Percentiles rank a stretch among this genome's conserved stretches.
Conservation (phyloP, 1,284 basidiomycete species). For the Pseudomicrostroma phylloplanum region DNA sequence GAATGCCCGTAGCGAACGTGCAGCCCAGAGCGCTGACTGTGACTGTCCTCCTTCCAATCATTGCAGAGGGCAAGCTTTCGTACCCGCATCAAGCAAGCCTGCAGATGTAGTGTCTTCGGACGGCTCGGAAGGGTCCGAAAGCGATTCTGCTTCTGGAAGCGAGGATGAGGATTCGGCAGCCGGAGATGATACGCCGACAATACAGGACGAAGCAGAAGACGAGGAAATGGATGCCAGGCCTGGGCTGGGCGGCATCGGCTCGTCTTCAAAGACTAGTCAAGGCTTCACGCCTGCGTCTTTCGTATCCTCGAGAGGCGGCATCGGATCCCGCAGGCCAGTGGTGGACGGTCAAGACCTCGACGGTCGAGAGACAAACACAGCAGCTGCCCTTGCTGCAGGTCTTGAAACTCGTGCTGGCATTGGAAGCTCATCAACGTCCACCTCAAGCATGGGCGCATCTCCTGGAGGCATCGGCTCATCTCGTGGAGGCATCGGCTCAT, state of each 20-base stretch:
- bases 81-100: background rate
- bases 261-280: slow-evolving; percentile 1
- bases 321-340: background rate
- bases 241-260: no score
- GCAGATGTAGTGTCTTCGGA: no score
- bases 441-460: background rate
- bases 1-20: slow-evolving; percentile 4
- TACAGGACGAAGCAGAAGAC: background rate
- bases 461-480: slow-evolving; percentile 12
- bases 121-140: no score
- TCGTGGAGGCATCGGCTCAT: slow-evolving; percentile 14
- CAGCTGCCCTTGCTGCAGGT: background rate
- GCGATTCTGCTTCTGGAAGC: no score
- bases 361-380: slow-evolving; percentile 8
- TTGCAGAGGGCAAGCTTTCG: background rate
- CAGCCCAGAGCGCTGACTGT: slow-evolving; percentile 19
- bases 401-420: background rate
- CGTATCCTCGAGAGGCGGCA: slow-evolving; percentile 2
- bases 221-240: slow-evolving; percentile 4
- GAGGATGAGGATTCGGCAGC: no score
- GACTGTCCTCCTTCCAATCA: slow-evolving; percentile 12
- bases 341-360: background rate
- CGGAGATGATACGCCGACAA: no score
- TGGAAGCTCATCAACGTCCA: slow-evolving; percentile 1
- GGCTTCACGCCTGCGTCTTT: background rate